Evolutionary conservation across 164 flowering plant genomes (phyloP), one percentile per base, ranked within the genome.

Genomic region (Buxus sempervirens): DNA sequence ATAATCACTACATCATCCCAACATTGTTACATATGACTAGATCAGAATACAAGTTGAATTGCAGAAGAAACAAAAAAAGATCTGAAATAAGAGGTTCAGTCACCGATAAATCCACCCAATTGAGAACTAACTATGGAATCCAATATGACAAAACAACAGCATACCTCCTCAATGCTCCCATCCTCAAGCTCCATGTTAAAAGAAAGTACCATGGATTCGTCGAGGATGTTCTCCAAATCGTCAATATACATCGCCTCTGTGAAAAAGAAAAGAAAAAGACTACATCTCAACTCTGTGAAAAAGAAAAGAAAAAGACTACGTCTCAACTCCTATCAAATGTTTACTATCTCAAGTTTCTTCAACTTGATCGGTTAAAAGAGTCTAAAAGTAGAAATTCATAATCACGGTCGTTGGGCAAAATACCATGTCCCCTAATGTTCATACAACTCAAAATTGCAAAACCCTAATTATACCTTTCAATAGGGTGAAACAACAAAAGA

Each of bases 81-180:
- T 32, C 38, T 32, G 3, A 32, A 32, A 3, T 32, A 32, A 32
- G 38, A 32, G 38, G 7, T 32, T n/a, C n/a, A n/a, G n/a, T n/a
- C n/a, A n/a, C n/a, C n/a, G n/a, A n/a, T n/a, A n/a, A n/a, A n/a
- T n/a, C n/a, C n/a, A n/a, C n/a, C n/a, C 38, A 32, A 32, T 3
- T 32, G 7, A 32, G 38, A 32, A 32, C 38, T 32, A 32, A 7
- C 3, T 32, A n/a, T n/a, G n/a, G n/a, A n/a, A 32, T 32, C 18
- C 5, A 45, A 45, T 5, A 45, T 5, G 5, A 45, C 13, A 45
- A 15, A 15, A 6, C 14, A 53, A 49, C 14, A 15, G 16, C 55
- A 64, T 69, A 81, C 82, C 76, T 80, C 77, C 64, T 78, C 83
- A 69, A 80, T 71, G 79, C 83, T 78, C 25, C 86, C 86, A 68